Evolutionary conservation across 257 asterid genomes (phyloP).

Genomic region (Pogostemon cablin): DNA sequence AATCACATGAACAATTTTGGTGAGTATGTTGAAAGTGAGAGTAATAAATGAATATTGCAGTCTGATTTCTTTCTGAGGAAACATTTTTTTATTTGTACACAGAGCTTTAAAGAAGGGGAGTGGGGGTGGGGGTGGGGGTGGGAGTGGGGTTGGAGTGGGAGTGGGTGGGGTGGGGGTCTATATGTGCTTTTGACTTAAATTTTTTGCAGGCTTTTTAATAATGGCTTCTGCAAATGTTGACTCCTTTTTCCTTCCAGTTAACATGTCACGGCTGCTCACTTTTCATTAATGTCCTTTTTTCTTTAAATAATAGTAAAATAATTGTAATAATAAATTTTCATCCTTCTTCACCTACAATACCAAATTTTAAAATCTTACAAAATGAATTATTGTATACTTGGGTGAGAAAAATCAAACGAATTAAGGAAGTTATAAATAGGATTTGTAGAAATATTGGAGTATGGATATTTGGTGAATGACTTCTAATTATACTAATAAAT

Average conservation of each 20-base stretch:
- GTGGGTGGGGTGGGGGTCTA: neutral
- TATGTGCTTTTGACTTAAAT: conserved; percentile 20
- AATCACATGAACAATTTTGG: neutral
- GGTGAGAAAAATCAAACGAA: no score
- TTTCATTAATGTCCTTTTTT: conserved; percentile 7
- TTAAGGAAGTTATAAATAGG: no score
- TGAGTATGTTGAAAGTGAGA: neutral
- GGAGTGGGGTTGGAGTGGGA: neutral
- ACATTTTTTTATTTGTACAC: neutral
- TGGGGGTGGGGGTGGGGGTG: neutral
- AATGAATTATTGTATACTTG: no score
- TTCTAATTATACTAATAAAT: no score
- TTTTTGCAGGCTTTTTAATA: conserved; percentile 32
- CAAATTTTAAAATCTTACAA: no score
- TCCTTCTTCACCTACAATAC: no score
- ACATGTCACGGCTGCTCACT: conserved; percentile 19
- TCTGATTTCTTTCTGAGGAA: neutral
- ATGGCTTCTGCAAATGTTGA: conserved; percentile 29
- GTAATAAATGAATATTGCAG: neutral
- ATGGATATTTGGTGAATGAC: no score
- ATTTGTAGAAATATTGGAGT: no score
- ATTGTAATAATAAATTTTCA: no score
- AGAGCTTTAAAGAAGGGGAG: neutral
- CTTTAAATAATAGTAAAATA: no score
- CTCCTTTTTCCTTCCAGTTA: conserved; percentile 24